These are phyloP conservation scores for Russula sp. DNA, from an alignment of 768 basidiomycete species.

Conservation along the genomic window DNA sequence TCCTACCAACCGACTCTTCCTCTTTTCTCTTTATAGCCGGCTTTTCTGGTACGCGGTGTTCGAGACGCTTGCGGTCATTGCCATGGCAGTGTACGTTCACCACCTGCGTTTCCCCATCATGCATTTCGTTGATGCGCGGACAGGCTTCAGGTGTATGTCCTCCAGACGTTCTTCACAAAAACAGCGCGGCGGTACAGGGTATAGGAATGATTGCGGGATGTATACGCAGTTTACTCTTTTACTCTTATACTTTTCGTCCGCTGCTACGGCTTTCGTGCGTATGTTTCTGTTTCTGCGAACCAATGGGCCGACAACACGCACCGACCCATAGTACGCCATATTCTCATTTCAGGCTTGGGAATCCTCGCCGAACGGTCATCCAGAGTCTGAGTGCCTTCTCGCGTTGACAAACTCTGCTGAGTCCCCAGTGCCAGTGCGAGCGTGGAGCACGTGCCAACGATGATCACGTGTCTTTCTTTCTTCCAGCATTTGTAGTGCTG, in stretches of 20 bases:
- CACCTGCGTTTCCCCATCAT: not conserved
- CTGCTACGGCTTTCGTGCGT: not conserved
- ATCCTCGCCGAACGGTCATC: too few species aligned
- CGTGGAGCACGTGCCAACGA: too few species aligned
- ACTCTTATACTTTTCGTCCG: not conserved
- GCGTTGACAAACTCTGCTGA: too few species aligned
- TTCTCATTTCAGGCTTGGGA: too few species aligned
- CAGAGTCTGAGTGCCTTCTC: too few species aligned
- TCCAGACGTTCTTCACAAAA: constrained; percentile 96
- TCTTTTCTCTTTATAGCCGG: constrained; percentile 43
- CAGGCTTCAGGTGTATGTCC: constrained; percentile 84
- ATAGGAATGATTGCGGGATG: constrained; percentile 33
- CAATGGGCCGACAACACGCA: not conserved
- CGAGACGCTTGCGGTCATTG: constrained; percentile 71
- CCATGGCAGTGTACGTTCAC: constrained; percentile 77
- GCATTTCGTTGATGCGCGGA: constrained; percentile 18
- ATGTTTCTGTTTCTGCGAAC: not conserved
- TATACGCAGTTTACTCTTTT: not conserved
- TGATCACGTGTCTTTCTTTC: too few species aligned
- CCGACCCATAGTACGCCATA: not conserved
- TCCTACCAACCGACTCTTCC: constrained; percentile 7
- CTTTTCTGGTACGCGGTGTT: constrained; percentile 92
- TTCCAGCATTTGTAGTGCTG: too few species aligned
- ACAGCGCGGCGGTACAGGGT: constrained; percentile 88
- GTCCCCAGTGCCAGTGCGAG: too few species aligned